A percentile compares a stretch with the other conserved stretches of the same genome.
These are phyloP conservation scores for Tolypocladium album DNA, from an alignment of 2,329 filamentous ascomycete genomes.

Conservation along the genomic window DNA sequence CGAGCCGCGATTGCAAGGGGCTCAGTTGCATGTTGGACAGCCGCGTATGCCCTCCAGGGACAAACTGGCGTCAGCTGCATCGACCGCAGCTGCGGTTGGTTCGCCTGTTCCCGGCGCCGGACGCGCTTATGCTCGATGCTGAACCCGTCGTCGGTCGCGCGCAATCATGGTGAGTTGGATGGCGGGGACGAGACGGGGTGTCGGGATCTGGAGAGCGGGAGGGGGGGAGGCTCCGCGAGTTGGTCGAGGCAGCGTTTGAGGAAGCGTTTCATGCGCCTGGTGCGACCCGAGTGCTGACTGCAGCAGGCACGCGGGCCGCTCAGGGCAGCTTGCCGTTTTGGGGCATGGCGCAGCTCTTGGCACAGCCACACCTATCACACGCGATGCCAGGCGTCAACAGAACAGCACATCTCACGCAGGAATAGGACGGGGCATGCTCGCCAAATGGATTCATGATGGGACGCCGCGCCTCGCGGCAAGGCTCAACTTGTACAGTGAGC, in stretches of 20 bases:
- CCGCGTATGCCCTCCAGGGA: constrained; percentile 29
- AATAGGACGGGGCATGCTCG: no score
- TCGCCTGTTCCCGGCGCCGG: neutral
- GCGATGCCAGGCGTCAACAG: neutral
- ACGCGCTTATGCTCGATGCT: constrained; percentile 2
- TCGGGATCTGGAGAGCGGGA: neutral
- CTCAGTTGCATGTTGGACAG: constrained; percentile 45
- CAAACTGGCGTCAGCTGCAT: constrained; percentile 5
- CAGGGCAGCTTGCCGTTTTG: neutral
- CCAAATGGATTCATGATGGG: neutral
- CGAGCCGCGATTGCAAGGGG: constrained; percentile 61
- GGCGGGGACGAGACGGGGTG: neutral
- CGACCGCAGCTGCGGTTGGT: neutral
- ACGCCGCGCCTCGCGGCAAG: neutral
- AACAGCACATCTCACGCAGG: neutral
- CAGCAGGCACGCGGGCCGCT: neutral
- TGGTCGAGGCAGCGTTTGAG: neutral
- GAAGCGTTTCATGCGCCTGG: neutral
- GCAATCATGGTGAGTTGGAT: constrained; percentile 4
- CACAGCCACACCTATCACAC: neutral
- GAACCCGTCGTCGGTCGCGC: constrained; percentile 1
- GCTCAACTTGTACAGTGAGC: neutral
- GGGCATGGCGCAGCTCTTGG: neutral
- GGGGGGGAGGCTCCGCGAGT: neutral
- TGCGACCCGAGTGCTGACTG: neutral